Evolutionary conservation across 1,139 yeast genomes (phyloP).

Genomic region (Pichia sp.): DNA sequence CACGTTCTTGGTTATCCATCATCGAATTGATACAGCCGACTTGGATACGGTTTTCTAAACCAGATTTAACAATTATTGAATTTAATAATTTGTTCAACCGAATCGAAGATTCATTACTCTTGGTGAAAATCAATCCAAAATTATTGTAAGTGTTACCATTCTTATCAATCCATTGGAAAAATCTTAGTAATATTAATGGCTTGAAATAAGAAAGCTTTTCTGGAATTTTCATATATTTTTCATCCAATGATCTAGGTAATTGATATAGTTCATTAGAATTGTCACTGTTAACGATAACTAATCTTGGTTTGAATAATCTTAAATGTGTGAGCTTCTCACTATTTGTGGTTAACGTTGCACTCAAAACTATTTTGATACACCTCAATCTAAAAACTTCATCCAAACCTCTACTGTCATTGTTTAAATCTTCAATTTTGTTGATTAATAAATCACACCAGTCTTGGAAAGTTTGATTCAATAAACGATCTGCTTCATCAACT

Average conservation of each 20-base stretch:
- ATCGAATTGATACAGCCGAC: constrained; percentile 38
- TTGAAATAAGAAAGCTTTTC: constrained; percentile 61
- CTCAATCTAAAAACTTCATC: constrained; percentile 32
- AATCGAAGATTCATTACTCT: constrained; percentile 84
- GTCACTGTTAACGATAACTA: constrained; percentile 64
- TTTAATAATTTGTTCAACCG: constrained; percentile 64
- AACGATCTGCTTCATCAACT: constrained; percentile 93
- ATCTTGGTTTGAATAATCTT: constrained; percentile 64
- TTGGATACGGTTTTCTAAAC: constrained; percentile 12
- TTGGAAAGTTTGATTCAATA: constrained; percentile 88
- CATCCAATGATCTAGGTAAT: constrained; percentile 56
- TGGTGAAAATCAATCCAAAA: constrained; percentile 67
- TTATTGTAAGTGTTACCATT: constrained; percentile 24
- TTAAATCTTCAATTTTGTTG: constrained; percentile 39
- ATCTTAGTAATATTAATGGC: constrained; percentile 67
- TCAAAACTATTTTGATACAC: constrained; percentile 67
- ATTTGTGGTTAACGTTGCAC: constrained; percentile 93
- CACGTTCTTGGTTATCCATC: constrained; percentile 26
- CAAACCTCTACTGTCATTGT: constrained; percentile 27
- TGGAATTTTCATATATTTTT: constrained; percentile 49
- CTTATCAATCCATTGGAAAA: constrained; percentile 36
- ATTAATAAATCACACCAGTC: constrained; percentile 85
- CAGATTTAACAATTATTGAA: constrained; percentile 2
- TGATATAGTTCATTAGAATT: constrained; percentile 49
- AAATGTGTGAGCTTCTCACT: constrained; percentile 80